Conservation (phyloP, 331 rosid genomes). For the Arachis monticola region DNA sequence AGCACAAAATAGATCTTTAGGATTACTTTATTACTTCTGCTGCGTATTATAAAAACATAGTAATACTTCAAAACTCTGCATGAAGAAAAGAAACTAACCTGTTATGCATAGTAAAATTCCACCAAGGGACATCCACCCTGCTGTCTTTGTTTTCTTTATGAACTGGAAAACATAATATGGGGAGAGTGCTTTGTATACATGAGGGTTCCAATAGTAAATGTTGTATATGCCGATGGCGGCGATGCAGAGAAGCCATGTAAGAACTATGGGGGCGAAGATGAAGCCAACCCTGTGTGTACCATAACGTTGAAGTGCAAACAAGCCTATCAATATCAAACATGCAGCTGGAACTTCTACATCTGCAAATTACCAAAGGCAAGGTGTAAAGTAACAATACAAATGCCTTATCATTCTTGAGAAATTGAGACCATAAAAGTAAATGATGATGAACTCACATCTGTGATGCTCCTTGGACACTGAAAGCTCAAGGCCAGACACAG, state of each 20-base stretch:
- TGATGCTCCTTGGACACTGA: slow-evolving; percentile 75
- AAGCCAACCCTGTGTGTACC: slow-evolving; percentile 52
- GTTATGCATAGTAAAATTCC: slow-evolving; percentile 50
- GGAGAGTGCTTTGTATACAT: slow-evolving; percentile 43
- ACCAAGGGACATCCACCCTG: slow-evolving; percentile 50
- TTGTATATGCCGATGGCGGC: slow-evolving; percentile 46
- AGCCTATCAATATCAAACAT: slow-evolving; percentile 39
- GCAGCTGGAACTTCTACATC: slow-evolving; percentile 48
- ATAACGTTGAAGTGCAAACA: slow-evolving; percentile 47
- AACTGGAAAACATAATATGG: slow-evolving; percentile 44
- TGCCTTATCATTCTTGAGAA: too few species aligned
- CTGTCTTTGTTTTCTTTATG: slow-evolving; percentile 40
- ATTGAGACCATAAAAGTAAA: background rate
- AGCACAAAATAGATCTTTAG: background rate
- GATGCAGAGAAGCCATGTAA: slow-evolving; percentile 48
- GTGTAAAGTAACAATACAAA: too few species aligned
- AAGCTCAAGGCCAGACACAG: slow-evolving; percentile 93
- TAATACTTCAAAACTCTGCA: background rate
- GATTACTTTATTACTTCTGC: too few species aligned
- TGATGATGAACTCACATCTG: slow-evolving; percentile 57
- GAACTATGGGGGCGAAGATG: slow-evolving; percentile 48
- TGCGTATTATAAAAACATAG: too few species aligned
- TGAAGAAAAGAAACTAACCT: slow-evolving; percentile 28
- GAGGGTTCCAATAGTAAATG: slow-evolving; percentile 44
- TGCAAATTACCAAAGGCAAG: slow-evolving; percentile 18